Conservation (phyloP, 2,329 filamentous ascomycete species). For the Xylariales sp. region DNA sequence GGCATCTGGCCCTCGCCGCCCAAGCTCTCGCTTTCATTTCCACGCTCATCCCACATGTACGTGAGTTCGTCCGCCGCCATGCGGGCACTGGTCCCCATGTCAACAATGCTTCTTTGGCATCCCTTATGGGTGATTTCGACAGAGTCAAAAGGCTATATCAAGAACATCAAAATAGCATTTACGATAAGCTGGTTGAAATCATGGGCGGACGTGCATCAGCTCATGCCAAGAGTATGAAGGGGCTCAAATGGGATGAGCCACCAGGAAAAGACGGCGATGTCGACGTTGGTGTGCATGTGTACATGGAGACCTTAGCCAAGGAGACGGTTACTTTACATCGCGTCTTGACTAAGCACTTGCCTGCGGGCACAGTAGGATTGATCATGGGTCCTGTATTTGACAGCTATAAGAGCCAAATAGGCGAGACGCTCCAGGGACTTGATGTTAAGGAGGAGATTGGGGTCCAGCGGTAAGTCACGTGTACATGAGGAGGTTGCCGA, state of each 20-base stretch:
- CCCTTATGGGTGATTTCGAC: slow-evolving; percentile 79
- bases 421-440: slow-evolving; percentile 62
- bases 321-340: slow-evolving; percentile 82
- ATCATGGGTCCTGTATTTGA: slow-evolving; percentile 85
- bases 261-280: slow-evolving; percentile 25
- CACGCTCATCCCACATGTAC: slow-evolving; percentile 79
- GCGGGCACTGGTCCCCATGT: slow-evolving; percentile 40
- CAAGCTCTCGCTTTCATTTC: slow-evolving; percentile 87
- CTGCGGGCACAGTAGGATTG: slow-evolving; percentile 68
- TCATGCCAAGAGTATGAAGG: slow-evolving; percentile 70
- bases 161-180: slow-evolving; percentile 85
- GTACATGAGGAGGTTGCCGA: neutral
- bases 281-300: slow-evolving; percentile 51
- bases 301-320: slow-evolving; percentile 83
- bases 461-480: slow-evolving; percentile 59
- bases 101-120: slow-evolving; percentile 42
- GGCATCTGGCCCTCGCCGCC: slow-evolving; percentile 86
- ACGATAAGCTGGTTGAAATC: slow-evolving; percentile 89
- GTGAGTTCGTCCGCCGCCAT: slow-evolving; percentile 85
- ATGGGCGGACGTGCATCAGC: slow-evolving; percentile 73
- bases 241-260: slow-evolving; percentile 66
- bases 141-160: slow-evolving; percentile 78
- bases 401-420: slow-evolving; percentile 76
- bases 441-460: slow-evolving; percentile 62
- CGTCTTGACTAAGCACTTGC: slow-evolving; percentile 76